A percentile compares a stretch with the other conserved stretches of the same genome.
Conservation (phyloP, 106 monocot genomes). For the Acorus calamus region DNA sequence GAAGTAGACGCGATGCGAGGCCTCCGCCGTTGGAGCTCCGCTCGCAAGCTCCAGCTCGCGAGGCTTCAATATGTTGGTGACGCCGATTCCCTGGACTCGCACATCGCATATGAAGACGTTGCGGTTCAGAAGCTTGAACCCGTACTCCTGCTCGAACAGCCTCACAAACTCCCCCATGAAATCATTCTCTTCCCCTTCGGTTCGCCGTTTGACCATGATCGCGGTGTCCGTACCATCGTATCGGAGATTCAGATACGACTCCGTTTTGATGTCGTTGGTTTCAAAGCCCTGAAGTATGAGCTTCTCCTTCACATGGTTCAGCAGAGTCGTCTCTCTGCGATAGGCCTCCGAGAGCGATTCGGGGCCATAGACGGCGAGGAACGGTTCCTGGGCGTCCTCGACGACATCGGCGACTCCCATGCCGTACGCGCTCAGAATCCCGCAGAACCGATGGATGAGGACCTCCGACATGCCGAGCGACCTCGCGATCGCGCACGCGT, state of each 20-base stretch:
- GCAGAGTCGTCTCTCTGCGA: slow-evolving; percentile 45
- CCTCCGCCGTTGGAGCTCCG: slow-evolving; percentile 27
- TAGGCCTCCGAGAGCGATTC: slow-evolving; percentile 46
- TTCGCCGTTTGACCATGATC: slow-evolving; percentile 83
- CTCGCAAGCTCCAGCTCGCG: slow-evolving; percentile 24
- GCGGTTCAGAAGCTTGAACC: slow-evolving; percentile 74
- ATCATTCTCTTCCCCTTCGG: slow-evolving; percentile 34
- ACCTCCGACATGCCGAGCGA: slow-evolving; percentile 88
- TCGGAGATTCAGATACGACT: slow-evolving; percentile 80
- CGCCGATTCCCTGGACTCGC: slow-evolving; percentile 77
- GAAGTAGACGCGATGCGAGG: slow-evolving; percentile 65
- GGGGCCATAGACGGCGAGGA: slow-evolving; percentile 41
- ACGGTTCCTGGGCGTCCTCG: slow-evolving; percentile 87
- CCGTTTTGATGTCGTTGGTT: slow-evolving; percentile 55
- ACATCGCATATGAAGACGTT: slow-evolving; percentile 81
- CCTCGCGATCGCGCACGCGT: slow-evolving; percentile 86
- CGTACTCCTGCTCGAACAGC: slow-evolving; percentile 83
- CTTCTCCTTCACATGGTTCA: slow-evolving; percentile 47
- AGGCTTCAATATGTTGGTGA: slow-evolving; percentile 77
- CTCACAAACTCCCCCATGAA: slow-evolving; percentile 57
- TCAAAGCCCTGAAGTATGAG: slow-evolving; percentile 67
- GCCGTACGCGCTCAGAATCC: slow-evolving; percentile 95
- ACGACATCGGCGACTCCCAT: slow-evolving; percentile 97
- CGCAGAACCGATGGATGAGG: slow-evolving; percentile 79
- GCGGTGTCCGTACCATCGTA: slow-evolving; percentile 96